Evolutionary conservation across 73 alveolate genomes (phyloP).

Genomic region (Durusdinium trenchii): DNA sequence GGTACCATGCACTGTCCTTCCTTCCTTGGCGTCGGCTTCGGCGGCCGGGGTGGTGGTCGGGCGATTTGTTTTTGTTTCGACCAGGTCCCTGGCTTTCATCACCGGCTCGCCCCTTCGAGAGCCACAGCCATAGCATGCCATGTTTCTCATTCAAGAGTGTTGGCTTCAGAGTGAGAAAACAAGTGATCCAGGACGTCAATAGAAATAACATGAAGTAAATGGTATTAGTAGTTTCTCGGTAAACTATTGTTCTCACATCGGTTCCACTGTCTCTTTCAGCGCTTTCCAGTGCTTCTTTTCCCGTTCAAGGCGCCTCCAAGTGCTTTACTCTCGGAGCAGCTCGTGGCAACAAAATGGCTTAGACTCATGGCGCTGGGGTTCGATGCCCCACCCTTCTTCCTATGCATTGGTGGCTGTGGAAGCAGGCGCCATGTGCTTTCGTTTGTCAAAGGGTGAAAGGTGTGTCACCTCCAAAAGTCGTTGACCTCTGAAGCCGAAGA

Average conservation of each 20-base stretch:
- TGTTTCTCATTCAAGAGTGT: too few species aligned
- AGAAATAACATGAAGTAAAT: too few species aligned
- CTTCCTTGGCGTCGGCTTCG: background rate
- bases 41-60: background rate
- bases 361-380: conserved; percentile 49
- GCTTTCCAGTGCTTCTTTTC: too few species aligned
- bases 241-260: too few species aligned
- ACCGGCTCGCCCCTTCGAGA: background rate
- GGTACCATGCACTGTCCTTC: background rate
- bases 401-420: conserved; percentile 70
- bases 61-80: background rate
- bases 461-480: too few species aligned
- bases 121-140: background rate
- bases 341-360: conserved; percentile 72
- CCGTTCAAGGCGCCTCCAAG: conserved; percentile 95
- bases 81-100: conserved; percentile 29
- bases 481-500: too few species aligned
- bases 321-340: conserved; percentile 79
- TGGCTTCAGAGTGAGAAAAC: too few species aligned
- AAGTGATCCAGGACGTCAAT: too few species aligned
- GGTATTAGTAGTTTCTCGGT: too few species aligned
- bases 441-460: background rate
- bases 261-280: too few species aligned
- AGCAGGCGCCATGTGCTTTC: conserved; percentile 29
- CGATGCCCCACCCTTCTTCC: conserved; percentile 18